Base-by-base conservation (phyloP, 305 asterid genomes). In the Solanum hybrid region DNA sequence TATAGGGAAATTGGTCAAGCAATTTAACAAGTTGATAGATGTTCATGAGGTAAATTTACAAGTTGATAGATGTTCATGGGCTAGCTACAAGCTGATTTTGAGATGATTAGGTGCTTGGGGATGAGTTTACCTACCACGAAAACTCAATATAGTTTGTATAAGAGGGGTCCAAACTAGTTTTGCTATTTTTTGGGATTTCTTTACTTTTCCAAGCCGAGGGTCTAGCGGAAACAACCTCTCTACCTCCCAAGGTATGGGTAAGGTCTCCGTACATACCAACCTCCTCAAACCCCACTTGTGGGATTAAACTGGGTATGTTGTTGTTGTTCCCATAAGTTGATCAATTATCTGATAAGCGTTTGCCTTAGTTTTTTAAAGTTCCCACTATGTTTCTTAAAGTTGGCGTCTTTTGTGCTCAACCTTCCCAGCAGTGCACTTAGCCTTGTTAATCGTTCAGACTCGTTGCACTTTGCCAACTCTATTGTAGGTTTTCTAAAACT, bases 61-160 rank as follows among this genome's bases (percentile, higher is more conserved):
- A 97, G 95, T 91, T 96, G 96, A 92, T 95, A 72, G 98, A 96
- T 90, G 93, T 96, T 90, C 94, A 95, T 88, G 96, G 95, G 97
- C 98, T 96, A 87, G 29, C 85, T 88, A 93, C 90, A 96, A 97
- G 95, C 91, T 97, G 95, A 92, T 95, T 79, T 84, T 84, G 38
- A 29, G 91, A 91, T 78, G 34, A 14, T 81, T 76, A 24, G 79
- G 84, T 71, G 36, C 75, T 88, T 36, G 12, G 35, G 56, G 37
- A 14, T 27, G 27, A 38, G 60, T 78, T 64, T 78, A 35, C 90
- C 37, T 46, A 35, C 77, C 77, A 32, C 24, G 32, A 2, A 22
- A 32, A 85, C n/a, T 85, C 88, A 60, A 85, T 85, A 60, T 60
- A 85, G 51, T 85, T 71, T 14, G 86, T 7, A 85, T 12, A 60